Percentiles rank a stretch among this genome's conserved stretches.
Evolutionary conservation across 1,139 yeast species (phyloP).

Genomic region (Blastobotrys malaysiensis): DNA sequence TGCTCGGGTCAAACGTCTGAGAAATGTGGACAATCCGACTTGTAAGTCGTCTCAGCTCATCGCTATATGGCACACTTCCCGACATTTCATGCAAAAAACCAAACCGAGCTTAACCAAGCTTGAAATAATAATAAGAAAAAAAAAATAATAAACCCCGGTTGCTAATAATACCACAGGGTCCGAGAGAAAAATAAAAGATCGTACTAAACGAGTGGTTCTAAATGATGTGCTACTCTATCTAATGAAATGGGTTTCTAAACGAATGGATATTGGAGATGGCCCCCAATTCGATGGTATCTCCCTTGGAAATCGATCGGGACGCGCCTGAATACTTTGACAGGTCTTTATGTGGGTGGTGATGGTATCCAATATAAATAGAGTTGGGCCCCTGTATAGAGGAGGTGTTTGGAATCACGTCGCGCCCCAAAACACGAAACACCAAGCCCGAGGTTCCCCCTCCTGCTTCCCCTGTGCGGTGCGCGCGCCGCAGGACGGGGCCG

Average conservation of each 20-base stretch:
- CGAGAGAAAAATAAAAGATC: background rate
- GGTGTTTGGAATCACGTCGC: background rate
- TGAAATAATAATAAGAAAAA: background rate
- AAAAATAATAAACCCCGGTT: background rate
- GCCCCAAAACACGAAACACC: background rate
- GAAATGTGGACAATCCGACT: slow-evolving; percentile 53
- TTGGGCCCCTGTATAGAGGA: slow-evolving; percentile 45
- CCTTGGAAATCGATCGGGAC: background rate
- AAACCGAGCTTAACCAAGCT: background rate
- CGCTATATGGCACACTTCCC: background rate
- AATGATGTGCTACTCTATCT: background rate
- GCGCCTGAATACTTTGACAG: background rate
- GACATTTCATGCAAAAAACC: background rate
- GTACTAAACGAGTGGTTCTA: background rate
- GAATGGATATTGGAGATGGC: background rate
- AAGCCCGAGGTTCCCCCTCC: background rate
- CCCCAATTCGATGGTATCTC: background rate
- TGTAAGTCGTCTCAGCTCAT: slow-evolving; percentile 9
- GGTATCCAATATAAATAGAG: slow-evolving; percentile 39
- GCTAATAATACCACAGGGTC: background rate
- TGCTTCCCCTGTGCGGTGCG: background rate
- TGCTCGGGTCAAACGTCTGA: slow-evolving; percentile 52
- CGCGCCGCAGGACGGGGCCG: background rate
- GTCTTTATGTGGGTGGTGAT: background rate
- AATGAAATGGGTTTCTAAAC: background rate